Percentiles rank a stretch among this genome's conserved stretches.
Evolutionary conservation across 495 filamentous ascomycete genomes (phyloP).

Genomic region (Neurospora sp.): DNA sequence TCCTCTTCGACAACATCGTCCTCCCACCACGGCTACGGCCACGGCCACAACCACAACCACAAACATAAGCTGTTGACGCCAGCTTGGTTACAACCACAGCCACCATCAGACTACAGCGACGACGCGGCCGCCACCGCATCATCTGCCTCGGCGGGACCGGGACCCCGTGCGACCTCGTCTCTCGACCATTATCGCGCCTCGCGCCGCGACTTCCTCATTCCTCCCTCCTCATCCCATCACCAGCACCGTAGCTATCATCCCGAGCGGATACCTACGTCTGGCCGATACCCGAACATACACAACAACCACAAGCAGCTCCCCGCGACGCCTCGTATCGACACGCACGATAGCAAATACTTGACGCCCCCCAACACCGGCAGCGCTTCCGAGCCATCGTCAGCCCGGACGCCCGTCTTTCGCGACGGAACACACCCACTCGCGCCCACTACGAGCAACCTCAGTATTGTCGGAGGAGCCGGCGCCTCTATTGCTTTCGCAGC

Average conservation of each 20-base stretch:
- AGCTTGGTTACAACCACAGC: background rate
- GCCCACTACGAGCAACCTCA: constrained; percentile 6
- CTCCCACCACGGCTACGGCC: background rate
- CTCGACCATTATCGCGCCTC: background rate
- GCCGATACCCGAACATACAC: constrained; percentile 6
- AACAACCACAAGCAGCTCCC: constrained; percentile 29
- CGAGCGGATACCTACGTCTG: constrained; percentile 20
- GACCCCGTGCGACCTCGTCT: background rate
- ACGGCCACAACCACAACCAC: background rate
- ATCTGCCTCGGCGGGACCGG: constrained; percentile 3
- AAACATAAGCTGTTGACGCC: background rate
- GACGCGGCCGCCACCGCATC: constrained; percentile 2
- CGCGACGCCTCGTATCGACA: constrained; percentile 27
- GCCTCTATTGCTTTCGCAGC: constrained; percentile 4
- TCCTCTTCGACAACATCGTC: constrained; percentile 5
- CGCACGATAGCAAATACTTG: constrained; percentile 19
- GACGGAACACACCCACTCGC: constrained; percentile 4
- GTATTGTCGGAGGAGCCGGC: constrained; percentile 7
- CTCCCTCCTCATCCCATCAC: constrained; percentile 2
- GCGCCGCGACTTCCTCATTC: background rate
- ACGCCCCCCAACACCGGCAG: constrained; percentile 13
- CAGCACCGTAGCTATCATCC: constrained; percentile 9
- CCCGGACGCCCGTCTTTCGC: constrained; percentile 16
- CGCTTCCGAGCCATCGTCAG: constrained; percentile 19
- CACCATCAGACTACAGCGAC: background rate